phyloP scores from a whole-genome alignment of 192 early-diverging fungal genomes.

The Backusella parvicylindrica region DNA sequence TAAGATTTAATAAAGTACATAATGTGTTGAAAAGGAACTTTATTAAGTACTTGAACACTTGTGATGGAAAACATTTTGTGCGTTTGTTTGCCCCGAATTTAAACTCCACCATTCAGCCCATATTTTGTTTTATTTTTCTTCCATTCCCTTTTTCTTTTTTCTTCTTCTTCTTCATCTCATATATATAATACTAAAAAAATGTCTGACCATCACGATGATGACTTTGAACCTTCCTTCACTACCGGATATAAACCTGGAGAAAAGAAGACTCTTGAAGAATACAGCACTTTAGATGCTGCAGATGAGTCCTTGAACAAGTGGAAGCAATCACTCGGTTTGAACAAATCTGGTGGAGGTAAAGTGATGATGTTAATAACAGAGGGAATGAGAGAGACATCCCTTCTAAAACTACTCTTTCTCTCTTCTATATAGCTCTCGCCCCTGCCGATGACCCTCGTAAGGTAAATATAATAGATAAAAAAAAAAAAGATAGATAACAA shows the following conservation, averaged over 20 bases:
- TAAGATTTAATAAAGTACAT: not conserved
- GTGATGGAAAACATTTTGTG: not conserved
- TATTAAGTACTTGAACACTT: not conserved
- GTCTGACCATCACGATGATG: conserved; percentile 56
- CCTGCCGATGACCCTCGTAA: conserved; percentile 58
- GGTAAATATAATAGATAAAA: conserved; percentile 20
- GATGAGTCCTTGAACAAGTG: conserved; percentile 96
- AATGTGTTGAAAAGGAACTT: not conserved
- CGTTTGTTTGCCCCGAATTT: not conserved
- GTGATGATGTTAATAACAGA: not conserved
- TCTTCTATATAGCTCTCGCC: conserved; percentile 18
- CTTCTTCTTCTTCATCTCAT: not conserved
- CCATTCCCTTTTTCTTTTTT: conserved; percentile 6
- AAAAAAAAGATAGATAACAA: not conserved
- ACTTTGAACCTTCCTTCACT: conserved; percentile 72
- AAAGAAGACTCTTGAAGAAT: conserved; percentile 89
- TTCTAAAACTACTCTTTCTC: not conserved
- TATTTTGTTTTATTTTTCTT: conserved; percentile 4
- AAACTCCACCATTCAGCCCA: not conserved
- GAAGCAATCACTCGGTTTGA: conserved; percentile 93
- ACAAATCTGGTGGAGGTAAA: conserved; percentile 45
- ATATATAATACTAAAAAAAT: conserved; percentile 18
- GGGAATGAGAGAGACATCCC: not conserved
- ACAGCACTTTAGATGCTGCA: conserved; percentile 78
- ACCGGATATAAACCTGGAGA: conserved; percentile 88